Evolutionary conservation across 805 yeast genomes (phyloP).

Genomic region (Grigorovia transvaalensis): DNA sequence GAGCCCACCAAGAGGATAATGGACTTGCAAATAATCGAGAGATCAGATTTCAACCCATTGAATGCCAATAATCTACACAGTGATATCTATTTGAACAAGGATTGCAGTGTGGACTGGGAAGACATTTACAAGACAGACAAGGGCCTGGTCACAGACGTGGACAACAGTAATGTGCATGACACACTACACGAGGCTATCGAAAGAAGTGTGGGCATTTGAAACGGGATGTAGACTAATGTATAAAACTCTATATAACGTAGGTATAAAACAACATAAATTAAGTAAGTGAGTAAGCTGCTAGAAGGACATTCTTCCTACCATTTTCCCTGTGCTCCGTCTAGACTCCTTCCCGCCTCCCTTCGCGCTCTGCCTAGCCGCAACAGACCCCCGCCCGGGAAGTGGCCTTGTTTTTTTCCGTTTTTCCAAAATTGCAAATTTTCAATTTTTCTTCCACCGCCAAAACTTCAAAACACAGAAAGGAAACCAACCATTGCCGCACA

Average conservation of each 20-base stretch:
- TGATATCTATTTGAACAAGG: slow-evolving; percentile 73
- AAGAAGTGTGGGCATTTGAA: neutral
- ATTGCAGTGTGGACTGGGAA: slow-evolving; percentile 81
- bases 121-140: slow-evolving; percentile 46
- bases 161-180: neutral
- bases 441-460: neutral
- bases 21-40: slow-evolving; percentile 70
- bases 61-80: slow-evolving; percentile 42
- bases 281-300: no score
- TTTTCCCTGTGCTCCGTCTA: no score
- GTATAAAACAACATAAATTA: no score
- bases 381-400: no score
- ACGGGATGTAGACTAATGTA: neutral
- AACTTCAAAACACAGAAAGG: neutral
- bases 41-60: slow-evolving; percentile 64
- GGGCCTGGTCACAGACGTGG: neutral
- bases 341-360: no score
- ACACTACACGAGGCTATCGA: neutral
- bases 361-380: no score
- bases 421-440: neutral
- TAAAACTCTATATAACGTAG: neutral
- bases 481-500: neutral
- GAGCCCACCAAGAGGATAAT: slow-evolving; percentile 87
- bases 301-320: no score
- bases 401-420: neutral